phyloP scores from a whole-genome alignment of 139 green algal species.

The Pycnococcus provasolii region DNA sequence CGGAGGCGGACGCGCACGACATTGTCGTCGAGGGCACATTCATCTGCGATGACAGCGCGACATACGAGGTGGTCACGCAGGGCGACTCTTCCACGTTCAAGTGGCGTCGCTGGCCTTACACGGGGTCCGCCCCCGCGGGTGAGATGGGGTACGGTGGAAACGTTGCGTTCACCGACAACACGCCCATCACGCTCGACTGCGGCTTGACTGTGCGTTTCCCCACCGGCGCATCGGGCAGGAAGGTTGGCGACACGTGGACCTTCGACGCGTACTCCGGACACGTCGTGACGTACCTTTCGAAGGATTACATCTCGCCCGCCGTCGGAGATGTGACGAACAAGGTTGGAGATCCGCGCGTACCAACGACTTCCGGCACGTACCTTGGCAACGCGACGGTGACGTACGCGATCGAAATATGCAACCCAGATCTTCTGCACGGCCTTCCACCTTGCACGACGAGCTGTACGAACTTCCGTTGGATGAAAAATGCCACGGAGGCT shows the following conservation, averaged over 20 bases:
- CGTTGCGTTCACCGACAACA: neutral
- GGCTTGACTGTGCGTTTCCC: slow-evolving; percentile 1
- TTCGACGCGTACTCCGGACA: slow-evolving; percentile 5
- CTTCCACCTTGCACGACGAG: neutral
- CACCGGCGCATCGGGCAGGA: neutral
- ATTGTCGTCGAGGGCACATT: slow-evolving; percentile 3
- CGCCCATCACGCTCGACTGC: neutral
- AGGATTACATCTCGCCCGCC: neutral
- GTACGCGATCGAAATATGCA: neutral
- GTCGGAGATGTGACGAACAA: neutral
- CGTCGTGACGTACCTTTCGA: slow-evolving; percentile 2
- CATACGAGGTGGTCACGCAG: neutral
- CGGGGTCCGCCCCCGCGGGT: neutral
- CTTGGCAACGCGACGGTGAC: neutral
- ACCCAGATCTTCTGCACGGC: neutral
- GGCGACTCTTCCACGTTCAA: neutral
- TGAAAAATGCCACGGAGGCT: too few species aligned
- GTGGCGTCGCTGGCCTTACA: neutral
- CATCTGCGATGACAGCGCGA: neutral
- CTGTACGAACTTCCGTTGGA: too few species aligned
- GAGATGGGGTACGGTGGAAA: neutral
- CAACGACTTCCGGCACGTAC: neutral
- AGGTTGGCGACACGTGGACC: neutral
- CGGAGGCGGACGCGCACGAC: neutral
- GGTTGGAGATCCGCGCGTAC: neutral